Evolutionary conservation across 1,139 yeast species (phyloP).

Genomic region (Diutina mesorugosa): DNA sequence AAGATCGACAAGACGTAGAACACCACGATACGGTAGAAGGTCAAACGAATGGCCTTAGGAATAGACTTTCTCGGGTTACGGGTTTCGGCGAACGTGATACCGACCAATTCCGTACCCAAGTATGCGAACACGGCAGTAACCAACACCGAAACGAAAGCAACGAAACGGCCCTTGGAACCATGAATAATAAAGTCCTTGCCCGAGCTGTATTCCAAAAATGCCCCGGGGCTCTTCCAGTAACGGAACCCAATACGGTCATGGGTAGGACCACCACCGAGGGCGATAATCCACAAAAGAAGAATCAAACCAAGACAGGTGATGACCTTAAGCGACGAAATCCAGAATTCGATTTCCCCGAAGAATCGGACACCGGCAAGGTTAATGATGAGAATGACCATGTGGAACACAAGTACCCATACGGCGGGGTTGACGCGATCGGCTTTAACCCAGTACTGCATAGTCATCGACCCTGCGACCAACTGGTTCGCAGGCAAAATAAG

Average conservation of each 20-base stretch:
- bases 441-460: conserved; percentile 48
- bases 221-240: conserved; percentile 55
- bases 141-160: conserved; percentile 51
- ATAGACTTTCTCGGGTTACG: conserved; percentile 62
- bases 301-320: conserved; percentile 44
- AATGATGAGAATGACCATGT: conserved; percentile 26
- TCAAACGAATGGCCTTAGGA: conserved; percentile 66
- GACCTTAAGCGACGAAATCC: conserved; percentile 50
- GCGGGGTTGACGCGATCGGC: conserved; percentile 35
- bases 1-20: conserved; percentile 59
- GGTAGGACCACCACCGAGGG: conserved; percentile 48
- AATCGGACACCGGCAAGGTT: conserved; percentile 28
- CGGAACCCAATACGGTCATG: conserved; percentile 54
- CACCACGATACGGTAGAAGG: conserved; percentile 62
- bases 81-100: conserved; percentile 68
- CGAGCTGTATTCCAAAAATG: conserved; percentile 31
- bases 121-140: conserved; percentile 69
- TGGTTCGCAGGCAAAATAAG: conserved; percentile 57
- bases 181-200: conserved; percentile 14
- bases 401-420: conserved; percentile 44
- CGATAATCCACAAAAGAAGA: conserved; percentile 31
- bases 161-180: conserved; percentile 42
- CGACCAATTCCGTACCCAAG: conserved; percentile 60
- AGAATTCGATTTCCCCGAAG: conserved; percentile 61
- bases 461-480: conserved; percentile 42